Conservation (phyloP, 2,329 filamentous ascomycete genomes). For the Sporothrix globosa region DNA sequence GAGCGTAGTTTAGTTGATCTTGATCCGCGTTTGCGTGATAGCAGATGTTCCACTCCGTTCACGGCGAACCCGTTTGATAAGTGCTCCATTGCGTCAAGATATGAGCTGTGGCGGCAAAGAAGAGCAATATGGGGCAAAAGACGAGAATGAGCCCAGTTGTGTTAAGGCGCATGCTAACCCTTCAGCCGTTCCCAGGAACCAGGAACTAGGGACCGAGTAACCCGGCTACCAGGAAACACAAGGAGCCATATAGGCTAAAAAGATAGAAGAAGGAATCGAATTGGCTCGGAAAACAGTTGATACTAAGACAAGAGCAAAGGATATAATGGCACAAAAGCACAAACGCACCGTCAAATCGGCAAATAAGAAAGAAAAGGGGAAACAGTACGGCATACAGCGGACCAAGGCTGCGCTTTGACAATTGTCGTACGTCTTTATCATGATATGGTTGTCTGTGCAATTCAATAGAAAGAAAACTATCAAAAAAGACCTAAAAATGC, state of each 20-base stretch:
- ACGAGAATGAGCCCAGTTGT: not conserved
- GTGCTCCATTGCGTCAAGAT: too few species aligned
- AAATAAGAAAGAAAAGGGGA: not conserved
- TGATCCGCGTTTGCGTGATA: not conserved
- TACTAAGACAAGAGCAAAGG: not conserved
- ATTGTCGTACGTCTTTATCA: not conserved
- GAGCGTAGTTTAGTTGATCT: not conserved
- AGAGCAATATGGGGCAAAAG: not conserved
- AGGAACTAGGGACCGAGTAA: slow-evolving; percentile 26
- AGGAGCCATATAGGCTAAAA: too few species aligned
- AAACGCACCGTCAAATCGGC: too few species aligned
- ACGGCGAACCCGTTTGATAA: slow-evolving; percentile 14
- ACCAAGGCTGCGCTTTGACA: slow-evolving; percentile 12
- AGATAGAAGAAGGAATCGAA: not conserved
- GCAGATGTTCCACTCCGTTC: not conserved
- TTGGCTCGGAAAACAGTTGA: not conserved
- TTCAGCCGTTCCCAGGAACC: slow-evolving; percentile 19
- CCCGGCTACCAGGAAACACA: slow-evolving; percentile 13
- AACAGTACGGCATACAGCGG: not conserved
- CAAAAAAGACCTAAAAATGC: too few species aligned
- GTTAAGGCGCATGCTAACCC: not conserved
- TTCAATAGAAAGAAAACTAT: too few species aligned
- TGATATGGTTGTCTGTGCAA: not conserved
- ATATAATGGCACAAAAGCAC: not conserved
- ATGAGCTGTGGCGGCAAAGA: too few species aligned